These are phyloP conservation scores for Fusarium secorum DNA, from an alignment of 2,329 filamentous ascomycete species.

Conservation along the genomic window DNA sequence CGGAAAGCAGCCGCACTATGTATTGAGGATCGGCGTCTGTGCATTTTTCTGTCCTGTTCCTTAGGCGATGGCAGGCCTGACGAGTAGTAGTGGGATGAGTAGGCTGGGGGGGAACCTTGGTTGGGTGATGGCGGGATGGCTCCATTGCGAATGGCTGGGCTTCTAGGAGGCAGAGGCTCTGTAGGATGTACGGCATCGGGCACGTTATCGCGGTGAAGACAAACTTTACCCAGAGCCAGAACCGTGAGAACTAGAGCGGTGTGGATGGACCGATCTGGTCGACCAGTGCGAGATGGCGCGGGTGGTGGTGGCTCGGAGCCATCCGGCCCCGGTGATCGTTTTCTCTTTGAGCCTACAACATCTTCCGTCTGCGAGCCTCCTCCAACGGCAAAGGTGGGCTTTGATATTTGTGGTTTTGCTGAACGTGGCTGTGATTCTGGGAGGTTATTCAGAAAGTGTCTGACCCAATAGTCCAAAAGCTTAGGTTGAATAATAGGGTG, in stretches of 20 bases:
- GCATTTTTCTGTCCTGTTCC: no score
- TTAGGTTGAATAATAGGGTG: constrained; percentile 65
- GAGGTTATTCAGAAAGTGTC: constrained; percentile 59
- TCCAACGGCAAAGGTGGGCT: constrained; percentile 46
- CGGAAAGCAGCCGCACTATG: constrained; percentile 38
- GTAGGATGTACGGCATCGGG: constrained; percentile 61
- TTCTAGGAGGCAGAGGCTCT: constrained; percentile 45
- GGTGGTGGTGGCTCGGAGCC: constrained; percentile 45
- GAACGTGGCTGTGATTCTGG: constrained; percentile 44
- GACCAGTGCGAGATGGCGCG: constrained; percentile 51
- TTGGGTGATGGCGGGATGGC: constrained; percentile 58
- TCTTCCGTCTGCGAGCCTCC: constrained; percentile 40
- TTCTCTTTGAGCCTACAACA: constrained; percentile 58
- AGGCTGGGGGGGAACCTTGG: constrained; percentile 60
- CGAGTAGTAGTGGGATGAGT: constrained; percentile 56
- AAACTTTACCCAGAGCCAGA: constrained; percentile 89
- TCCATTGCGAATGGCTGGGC: constrained; percentile 55
- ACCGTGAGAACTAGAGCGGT: constrained; percentile 85
- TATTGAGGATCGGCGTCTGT: no score
- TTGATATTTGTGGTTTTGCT: constrained; percentile 41
- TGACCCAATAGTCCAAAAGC: constrained; percentile 61
- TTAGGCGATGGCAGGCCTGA: constrained; percentile 58
- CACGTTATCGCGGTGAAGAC: constrained; percentile 61
- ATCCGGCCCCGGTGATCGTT: constrained; percentile 59
- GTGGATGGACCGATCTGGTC: constrained; percentile 71